Percentiles rank a stretch among this genome's conserved stretches.
phyloP scores from a whole-genome alignment of 73 alveolate genomes.

The Breviolum minutum region DNA sequence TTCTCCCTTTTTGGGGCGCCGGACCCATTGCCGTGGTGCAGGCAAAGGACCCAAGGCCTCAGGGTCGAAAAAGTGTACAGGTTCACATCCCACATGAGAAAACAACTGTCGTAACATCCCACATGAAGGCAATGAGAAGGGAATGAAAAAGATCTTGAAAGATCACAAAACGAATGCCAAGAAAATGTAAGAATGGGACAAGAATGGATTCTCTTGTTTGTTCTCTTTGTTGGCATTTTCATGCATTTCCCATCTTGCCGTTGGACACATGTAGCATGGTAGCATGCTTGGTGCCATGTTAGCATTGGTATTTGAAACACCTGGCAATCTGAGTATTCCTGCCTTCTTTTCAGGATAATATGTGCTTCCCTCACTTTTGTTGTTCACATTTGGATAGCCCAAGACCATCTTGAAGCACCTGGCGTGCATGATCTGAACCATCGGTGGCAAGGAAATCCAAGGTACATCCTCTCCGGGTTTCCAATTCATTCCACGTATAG shows the following conservation, averaged over 20 bases:
- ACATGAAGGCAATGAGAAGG: too few relatives aligned
- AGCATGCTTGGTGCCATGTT: neutral
- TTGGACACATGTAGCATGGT: neutral
- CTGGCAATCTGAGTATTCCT: neutral
- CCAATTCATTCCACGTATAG: too few relatives aligned
- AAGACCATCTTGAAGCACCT: slow-evolving; percentile 23
- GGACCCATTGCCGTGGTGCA: slow-evolving; percentile 38
- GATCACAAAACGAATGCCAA: too few relatives aligned
- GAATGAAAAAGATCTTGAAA: neutral
- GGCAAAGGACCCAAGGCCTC: slow-evolving; percentile 66
- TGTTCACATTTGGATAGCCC: slow-evolving; percentile 38
- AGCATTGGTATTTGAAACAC: neutral
- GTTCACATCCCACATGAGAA: too few relatives aligned
- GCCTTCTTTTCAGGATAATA: slow-evolving; percentile 55
- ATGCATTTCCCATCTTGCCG: neutral
- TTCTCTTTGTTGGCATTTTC: too few relatives aligned
- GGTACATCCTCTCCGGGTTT: too few relatives aligned
- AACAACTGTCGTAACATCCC: too few relatives aligned
- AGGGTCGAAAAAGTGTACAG: too few relatives aligned
- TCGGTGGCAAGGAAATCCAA: neutral
- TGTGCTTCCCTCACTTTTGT: neutral
- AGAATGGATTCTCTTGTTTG: too few relatives aligned
- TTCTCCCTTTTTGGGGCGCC: neutral
- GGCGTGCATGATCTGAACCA: neutral
- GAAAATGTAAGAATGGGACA: too few relatives aligned